A percentile compares a stretch with the other conserved stretches of the same genome.
phyloP scores from a whole-genome alignment of 306 rosid genomes.

The Begonia peltatifolia region DNA sequence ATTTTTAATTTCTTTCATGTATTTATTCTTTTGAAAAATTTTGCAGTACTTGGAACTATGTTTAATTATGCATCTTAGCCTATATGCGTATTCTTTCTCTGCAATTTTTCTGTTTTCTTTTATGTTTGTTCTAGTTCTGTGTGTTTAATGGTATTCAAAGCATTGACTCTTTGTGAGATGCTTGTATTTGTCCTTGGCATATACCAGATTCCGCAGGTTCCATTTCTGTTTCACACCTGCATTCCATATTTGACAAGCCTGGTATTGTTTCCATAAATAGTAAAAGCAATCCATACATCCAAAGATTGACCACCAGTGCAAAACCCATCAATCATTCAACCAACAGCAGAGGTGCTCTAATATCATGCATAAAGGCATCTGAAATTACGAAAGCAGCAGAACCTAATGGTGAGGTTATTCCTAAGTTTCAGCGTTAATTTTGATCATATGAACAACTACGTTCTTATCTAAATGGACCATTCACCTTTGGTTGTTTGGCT shows the following conservation, averaged over 20 bases:
- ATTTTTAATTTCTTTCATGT: too few relatives aligned
- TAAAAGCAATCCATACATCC: conserved; percentile 23
- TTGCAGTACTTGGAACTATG: too few relatives aligned
- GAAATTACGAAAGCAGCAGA: conserved; percentile 36
- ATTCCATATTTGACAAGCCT: conserved; percentile 46
- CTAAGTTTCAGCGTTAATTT: background rate
- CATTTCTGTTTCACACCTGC: conserved; percentile 32
- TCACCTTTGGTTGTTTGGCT: too few relatives aligned
- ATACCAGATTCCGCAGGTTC: conserved; percentile 46
- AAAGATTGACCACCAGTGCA: conserved; percentile 26
- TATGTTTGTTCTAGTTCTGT: too few relatives aligned
- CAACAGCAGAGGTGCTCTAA: conserved; percentile 28
- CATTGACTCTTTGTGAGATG: background rate
- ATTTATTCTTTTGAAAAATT: too few relatives aligned
- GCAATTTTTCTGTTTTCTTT: too few relatives aligned
- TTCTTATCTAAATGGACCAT: too few relatives aligned
- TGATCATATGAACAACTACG: too few relatives aligned
- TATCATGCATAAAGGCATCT: conserved; percentile 47
- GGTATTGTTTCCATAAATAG: conserved; percentile 27
- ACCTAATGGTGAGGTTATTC: conserved; percentile 41
- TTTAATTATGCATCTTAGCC: too few relatives aligned
- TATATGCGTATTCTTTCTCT: too few relatives aligned
- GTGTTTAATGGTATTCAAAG: background rate
- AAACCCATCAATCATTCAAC: conserved; percentile 23
- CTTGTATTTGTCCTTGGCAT: conserved; percentile 9